These are phyloP conservation scores for Fraxinus americana DNA, from an alignment of 257 asterid genomes.

Conservation along the genomic window DNA sequence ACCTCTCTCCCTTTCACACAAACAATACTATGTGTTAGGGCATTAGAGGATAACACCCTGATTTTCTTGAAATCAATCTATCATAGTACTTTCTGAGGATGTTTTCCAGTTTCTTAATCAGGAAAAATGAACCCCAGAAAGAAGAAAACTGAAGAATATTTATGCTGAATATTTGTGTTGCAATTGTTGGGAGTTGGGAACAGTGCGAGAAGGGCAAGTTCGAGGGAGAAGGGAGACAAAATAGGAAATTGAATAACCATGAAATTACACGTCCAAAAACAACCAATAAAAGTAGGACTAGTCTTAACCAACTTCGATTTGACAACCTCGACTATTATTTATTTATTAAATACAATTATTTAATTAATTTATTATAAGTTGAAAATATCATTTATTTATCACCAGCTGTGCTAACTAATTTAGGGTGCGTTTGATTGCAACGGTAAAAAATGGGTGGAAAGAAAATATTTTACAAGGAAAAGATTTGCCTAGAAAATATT, in stretches of 20 bases:
- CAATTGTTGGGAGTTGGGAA: neutral
- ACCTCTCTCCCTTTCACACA: neutral
- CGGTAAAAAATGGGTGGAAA: too few species aligned
- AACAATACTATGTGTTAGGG: neutral
- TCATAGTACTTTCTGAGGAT: neutral
- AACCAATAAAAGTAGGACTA: neutral
- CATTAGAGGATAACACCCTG: neutral
- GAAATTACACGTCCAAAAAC: neutral
- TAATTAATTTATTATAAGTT: neutral
- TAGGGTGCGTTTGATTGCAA: too few species aligned
- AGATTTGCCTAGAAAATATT: too few species aligned
- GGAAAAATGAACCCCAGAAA: conserved; percentile 5
- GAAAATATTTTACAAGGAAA: too few species aligned
- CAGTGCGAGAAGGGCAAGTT: neutral
- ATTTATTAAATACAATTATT: too few species aligned
- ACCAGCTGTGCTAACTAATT: too few species aligned
- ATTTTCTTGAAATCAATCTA: neutral
- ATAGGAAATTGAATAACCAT: neutral
- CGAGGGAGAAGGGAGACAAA: neutral
- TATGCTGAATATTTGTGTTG: neutral
- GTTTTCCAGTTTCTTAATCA: neutral
- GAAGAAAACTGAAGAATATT: neutral
- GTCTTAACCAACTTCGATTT: neutral
- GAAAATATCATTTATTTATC: too few species aligned
- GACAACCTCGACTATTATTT: neutral